phyloP scores from a whole-genome alignment of 2,329 filamentous ascomycete genomes.

The Erysiphe pulchra region DNA sequence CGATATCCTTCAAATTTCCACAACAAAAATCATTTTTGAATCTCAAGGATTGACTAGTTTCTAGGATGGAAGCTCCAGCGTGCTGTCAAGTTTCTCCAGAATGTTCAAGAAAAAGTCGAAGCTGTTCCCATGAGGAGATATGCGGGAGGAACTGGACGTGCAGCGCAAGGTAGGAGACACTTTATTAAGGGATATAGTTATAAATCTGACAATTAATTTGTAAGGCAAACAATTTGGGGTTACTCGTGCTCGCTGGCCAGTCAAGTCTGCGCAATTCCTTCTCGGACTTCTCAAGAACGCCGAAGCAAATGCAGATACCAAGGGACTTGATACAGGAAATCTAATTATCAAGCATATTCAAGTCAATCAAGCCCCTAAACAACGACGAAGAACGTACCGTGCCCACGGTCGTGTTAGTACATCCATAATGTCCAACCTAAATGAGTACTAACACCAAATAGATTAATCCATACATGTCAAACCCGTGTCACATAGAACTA shows the following conservation, averaged over 20 bases:
- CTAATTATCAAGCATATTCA: slow-evolving; percentile 99
- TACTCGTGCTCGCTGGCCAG: slow-evolving; percentile 91
- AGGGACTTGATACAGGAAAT: slow-evolving; percentile 92
- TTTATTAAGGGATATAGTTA: neutral
- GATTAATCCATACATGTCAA: slow-evolving; percentile 99
- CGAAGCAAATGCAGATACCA: slow-evolving; percentile 88
- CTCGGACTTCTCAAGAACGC: slow-evolving; percentile 94
- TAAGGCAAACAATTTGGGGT: slow-evolving; percentile 98
- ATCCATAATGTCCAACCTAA: neutral
- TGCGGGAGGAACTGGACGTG: slow-evolving; percentile 82
- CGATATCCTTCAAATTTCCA: neutral
- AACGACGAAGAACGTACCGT: slow-evolving; percentile 97
- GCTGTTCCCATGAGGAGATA: slow-evolving; percentile 96
- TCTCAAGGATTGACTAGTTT: neutral
- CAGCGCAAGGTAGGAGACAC: slow-evolving; percentile 71
- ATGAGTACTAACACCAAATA: slow-evolving; percentile 14
- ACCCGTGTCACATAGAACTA: slow-evolving; percentile 99
- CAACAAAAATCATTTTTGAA: neutral
- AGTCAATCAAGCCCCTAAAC: slow-evolving; percentile 99
- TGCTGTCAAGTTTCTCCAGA: slow-evolving; percentile 90
- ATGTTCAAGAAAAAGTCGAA: slow-evolving; percentile 92
- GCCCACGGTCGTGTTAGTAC: slow-evolving; percentile 97
- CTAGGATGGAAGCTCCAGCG: slow-evolving; percentile 34
- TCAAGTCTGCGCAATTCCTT: slow-evolving; percentile 97
- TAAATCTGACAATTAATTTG: slow-evolving; percentile 1